These are phyloP conservation scores for Fraxinus paxiana DNA, from an alignment of 305 asterid genomes.

Conservation along the genomic window DNA sequence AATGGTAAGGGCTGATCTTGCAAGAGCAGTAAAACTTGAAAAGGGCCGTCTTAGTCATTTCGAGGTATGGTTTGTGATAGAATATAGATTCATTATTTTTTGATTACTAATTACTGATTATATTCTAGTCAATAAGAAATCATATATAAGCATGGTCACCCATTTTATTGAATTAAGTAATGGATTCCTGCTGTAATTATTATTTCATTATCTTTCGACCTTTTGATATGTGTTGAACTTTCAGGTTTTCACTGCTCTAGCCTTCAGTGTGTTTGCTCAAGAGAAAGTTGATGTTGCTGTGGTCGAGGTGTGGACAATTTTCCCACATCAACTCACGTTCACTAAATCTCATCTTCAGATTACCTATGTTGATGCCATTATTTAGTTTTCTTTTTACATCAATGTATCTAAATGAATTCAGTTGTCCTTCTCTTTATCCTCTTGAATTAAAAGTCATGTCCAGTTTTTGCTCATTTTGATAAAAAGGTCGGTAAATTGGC, in stretches of 20 bases:
- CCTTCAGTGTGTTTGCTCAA: slow-evolving; percentile 79
- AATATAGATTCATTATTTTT: slow-evolving; percentile 6
- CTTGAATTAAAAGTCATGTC: slow-evolving; percentile 6
- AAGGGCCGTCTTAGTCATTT: slow-evolving; percentile 66
- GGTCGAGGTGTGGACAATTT: slow-evolving; percentile 54
- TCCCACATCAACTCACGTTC: neutral
- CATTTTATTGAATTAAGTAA: neutral
- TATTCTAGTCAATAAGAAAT: neutral
- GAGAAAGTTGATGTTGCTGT: slow-evolving; percentile 77
- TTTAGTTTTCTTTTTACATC: neutral
- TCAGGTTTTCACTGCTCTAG: slow-evolving; percentile 84
- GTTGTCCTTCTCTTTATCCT: slow-evolving; percentile 11
- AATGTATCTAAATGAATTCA: neutral
- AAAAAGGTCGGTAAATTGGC: neutral
- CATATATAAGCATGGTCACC: neutral
- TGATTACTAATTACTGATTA: slow-evolving; percentile 15
- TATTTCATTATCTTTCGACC: slow-evolving; percentile 10
- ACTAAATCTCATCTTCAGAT: neutral
- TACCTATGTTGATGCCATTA: neutral
- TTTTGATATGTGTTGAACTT: slow-evolving; percentile 19
- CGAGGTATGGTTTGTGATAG: slow-evolving; percentile 43
- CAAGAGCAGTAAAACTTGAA: slow-evolving; percentile 52
- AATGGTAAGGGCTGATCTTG: slow-evolving; percentile 50
- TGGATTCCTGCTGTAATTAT: neutral
- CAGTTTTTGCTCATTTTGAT: neutral